Evolutionary conservation across 805 yeast genomes (phyloP).

Genomic region (Lipomyces japonicus): DNA sequence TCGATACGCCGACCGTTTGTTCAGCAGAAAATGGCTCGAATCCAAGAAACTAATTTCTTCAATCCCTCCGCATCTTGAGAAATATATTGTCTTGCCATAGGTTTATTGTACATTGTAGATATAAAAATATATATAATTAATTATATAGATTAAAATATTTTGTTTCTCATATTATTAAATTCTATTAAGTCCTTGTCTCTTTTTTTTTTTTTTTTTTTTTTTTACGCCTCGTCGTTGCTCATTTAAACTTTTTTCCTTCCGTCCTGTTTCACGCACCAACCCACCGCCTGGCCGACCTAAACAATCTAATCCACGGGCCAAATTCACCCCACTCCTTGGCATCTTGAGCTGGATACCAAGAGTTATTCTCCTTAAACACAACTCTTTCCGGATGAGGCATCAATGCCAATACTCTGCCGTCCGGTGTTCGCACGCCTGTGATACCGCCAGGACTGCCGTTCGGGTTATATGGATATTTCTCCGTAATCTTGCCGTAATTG

Average conservation of each 20-base stretch:
- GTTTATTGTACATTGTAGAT: not conserved
- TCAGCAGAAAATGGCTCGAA: slow-evolving; percentile 73
- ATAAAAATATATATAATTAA: not conserved
- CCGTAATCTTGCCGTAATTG: slow-evolving; percentile 82
- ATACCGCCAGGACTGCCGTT: slow-evolving; percentile 94
- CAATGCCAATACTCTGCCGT: slow-evolving; percentile 94
- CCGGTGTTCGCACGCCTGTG: slow-evolving; percentile 83
- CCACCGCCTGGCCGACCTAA: slow-evolving; percentile 92
- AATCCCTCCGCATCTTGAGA: slow-evolving; percentile 66
- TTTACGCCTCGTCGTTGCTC: not conserved
- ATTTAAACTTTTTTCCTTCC: not conserved
- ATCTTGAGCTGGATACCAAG: slow-evolving; percentile 76
- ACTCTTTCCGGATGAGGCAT: slow-evolving; percentile 99
- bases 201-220: not conserved
- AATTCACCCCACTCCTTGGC: slow-evolving; percentile 63
- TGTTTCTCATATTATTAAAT: not conserved
- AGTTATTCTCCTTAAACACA: slow-evolving; percentile 78
- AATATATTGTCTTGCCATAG: slow-evolving; percentile 54
- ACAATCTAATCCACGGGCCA: slow-evolving; percentile 94
- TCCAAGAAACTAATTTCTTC: slow-evolving; percentile 57
- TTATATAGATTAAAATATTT: not conserved
- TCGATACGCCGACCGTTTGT: slow-evolving; percentile 77
- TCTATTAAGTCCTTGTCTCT: not conserved
- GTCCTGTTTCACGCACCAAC: slow-evolving; percentile 43
- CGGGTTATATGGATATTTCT: slow-evolving; percentile 87